Conservation (phyloP, 2,329 filamentous ascomycete species). For the Curvularia sp. region DNA sequence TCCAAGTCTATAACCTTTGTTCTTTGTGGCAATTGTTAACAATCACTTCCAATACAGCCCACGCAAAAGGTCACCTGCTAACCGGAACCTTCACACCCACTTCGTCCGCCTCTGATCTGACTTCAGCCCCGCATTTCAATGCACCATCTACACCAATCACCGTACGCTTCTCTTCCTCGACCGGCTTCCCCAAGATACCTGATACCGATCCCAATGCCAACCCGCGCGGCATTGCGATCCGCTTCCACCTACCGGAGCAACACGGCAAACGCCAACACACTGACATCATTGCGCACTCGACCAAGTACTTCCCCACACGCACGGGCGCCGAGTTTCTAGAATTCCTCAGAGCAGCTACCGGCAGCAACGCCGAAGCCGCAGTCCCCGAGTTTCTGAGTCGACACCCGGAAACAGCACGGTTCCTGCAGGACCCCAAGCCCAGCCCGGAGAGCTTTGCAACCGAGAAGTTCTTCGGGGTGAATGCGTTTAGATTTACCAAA, state of each 20-base stretch:
- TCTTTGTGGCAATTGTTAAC: neutral
- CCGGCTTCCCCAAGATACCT: conserved; percentile 60
- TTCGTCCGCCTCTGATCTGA: conserved; percentile 54
- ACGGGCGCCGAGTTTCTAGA: conserved; percentile 63
- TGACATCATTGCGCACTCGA: conserved; percentile 64
- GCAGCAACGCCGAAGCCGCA: conserved; percentile 38
- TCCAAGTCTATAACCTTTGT: neutral
- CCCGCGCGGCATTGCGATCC: conserved; percentile 56
- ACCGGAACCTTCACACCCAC: conserved; percentile 62
- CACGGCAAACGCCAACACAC: conserved; percentile 58
- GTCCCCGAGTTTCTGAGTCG: conserved; percentile 55
- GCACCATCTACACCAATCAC: conserved; percentile 55
- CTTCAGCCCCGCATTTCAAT: conserved; percentile 59
- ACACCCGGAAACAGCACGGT: conserved; percentile 58
- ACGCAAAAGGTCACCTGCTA: conserved; percentile 62
- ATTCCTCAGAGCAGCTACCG: conserved; percentile 54
- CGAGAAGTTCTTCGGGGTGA: conserved; percentile 59
- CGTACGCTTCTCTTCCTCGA: conserved; percentile 61
- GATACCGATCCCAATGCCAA: conserved; percentile 59
- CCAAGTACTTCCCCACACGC: conserved; percentile 60
- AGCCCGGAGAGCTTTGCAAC: conserved; percentile 59
- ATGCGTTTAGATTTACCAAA: conserved; percentile 58
- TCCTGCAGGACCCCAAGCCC: conserved; percentile 60
- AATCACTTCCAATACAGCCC: conserved; percentile 50
- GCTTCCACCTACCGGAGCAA: conserved; percentile 58